A percentile compares a stretch with the other conserved stretches of the same genome.
Evolutionary conservation across 441 rosid species (phyloP).

Genomic region (Biscutella auriculata): DNA sequence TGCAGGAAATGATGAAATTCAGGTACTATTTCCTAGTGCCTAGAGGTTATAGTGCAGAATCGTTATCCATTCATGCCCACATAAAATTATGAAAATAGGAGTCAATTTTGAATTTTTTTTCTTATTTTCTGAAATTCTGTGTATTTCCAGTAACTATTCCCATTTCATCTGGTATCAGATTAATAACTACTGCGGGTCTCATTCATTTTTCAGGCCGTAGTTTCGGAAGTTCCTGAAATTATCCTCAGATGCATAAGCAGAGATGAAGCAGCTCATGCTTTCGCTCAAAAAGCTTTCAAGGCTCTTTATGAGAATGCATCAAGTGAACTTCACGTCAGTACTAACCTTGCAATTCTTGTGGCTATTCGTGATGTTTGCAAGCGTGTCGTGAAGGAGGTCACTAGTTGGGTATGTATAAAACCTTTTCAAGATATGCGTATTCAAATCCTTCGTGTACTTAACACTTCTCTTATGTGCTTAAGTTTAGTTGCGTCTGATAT

Average conservation of each 20-base stretch:
- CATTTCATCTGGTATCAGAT: background rate
- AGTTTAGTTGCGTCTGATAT: background rate
- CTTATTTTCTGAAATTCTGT: background rate
- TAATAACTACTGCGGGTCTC: background rate
- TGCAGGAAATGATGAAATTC: slow-evolving; percentile 73
- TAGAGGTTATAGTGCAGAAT: background rate
- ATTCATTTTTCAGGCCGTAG: slow-evolving; percentile 41
- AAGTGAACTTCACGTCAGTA: slow-evolving; percentile 59
- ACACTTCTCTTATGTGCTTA: background rate
- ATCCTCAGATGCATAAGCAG: slow-evolving; percentile 86
- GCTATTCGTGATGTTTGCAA: slow-evolving; percentile 95
- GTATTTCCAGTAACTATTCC: background rate
- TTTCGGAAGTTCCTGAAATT: slow-evolving; percentile 92
- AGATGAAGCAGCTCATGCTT: slow-evolving; percentile 96
- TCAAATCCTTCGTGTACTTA: background rate
- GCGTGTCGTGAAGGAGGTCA: slow-evolving; percentile 89
- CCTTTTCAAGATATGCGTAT: background rate
- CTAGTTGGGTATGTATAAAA: slow-evolving; percentile 72
- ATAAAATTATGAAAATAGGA: background rate
- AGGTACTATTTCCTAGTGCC: slow-evolving; percentile 39
- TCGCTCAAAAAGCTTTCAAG: slow-evolving; percentile 93
- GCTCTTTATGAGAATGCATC: slow-evolving; percentile 85
- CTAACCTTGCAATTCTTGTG: slow-evolving; percentile 77
- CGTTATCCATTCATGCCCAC: background rate
- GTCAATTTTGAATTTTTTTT: background rate